Evolutionary conservation across 805 yeast genomes (phyloP).

Genomic region (Cyberlindnera suaveolens): DNA sequence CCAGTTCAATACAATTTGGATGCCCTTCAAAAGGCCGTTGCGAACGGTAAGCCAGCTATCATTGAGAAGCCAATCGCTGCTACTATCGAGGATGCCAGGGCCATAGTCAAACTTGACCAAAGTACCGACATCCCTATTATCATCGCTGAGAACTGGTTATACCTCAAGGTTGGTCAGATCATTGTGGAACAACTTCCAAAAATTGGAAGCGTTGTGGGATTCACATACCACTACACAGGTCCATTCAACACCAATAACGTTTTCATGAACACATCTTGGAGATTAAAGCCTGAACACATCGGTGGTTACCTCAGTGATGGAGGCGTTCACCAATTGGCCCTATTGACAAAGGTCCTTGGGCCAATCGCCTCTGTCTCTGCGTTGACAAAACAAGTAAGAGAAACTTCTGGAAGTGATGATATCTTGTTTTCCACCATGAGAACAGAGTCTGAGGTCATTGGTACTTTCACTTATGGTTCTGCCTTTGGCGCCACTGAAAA

Average conservation of each 20-base stretch:
- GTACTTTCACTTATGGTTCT: slow-evolving; percentile 24
- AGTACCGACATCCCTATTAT: slow-evolving; percentile 61
- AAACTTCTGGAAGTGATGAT: slow-evolving; percentile 79
- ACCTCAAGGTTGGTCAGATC: slow-evolving; percentile 49
- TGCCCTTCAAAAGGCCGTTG: slow-evolving; percentile 63
- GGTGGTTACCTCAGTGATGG: slow-evolving; percentile 94
- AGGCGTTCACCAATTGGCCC: slow-evolving; percentile 92
- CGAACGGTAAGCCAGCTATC: slow-evolving; percentile 69
- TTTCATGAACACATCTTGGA: slow-evolving; percentile 74
- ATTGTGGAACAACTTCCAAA: slow-evolving; percentile 53
- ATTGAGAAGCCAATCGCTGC: slow-evolving; percentile 95
- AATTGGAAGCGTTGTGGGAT: slow-evolving; percentile 68
- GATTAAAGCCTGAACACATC: slow-evolving; percentile 83
- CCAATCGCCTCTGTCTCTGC: slow-evolving; percentile 66
- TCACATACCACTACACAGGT: slow-evolving; percentile 71
- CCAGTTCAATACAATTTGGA: slow-evolving; percentile 81
- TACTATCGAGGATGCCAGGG: slow-evolving; percentile 68
- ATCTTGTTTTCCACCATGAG: slow-evolving; percentile 68
- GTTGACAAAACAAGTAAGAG: slow-evolving; percentile 67
- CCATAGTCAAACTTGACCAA: slow-evolving; percentile 64
- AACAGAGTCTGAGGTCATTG: slow-evolving; percentile 72
- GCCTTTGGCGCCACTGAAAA: slow-evolving; percentile 75
- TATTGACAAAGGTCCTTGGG: slow-evolving; percentile 79
- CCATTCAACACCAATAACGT: slow-evolving; percentile 56
- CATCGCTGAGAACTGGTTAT: slow-evolving; percentile 85